These are phyloP conservation scores for Salix purpurea DNA, from an alignment of 345 rosid species.

Conservation along the genomic window DNA sequence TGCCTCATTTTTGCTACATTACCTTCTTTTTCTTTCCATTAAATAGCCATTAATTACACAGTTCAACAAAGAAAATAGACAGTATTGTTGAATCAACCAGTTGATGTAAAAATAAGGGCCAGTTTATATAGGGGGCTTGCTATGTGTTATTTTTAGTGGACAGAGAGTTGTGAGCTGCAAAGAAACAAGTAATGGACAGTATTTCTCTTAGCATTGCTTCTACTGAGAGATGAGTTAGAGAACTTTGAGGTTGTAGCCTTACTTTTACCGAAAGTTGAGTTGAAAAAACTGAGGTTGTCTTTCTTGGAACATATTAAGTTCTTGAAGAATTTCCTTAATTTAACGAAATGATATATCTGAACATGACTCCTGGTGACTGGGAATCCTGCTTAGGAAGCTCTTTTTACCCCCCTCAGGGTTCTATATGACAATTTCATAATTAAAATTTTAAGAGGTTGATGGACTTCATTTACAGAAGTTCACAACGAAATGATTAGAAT, in stretches of 20 bases:
- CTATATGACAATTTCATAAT: not conserved
- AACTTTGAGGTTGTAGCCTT: not conserved
- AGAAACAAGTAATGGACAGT: not conserved
- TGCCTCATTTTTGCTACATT: not conserved
- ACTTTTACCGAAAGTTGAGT: not conserved
- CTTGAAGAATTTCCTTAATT: not conserved
- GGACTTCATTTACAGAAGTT: not conserved
- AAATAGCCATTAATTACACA: not conserved
- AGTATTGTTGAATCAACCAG: not conserved
- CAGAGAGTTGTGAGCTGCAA: not conserved
- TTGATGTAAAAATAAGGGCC: not conserved
- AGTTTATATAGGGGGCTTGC: not conserved
- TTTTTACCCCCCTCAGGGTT: not conserved
- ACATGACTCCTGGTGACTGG: not conserved
- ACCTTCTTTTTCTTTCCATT: not conserved
- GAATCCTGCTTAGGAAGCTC: not conserved
- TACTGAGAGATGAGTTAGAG: not conserved
- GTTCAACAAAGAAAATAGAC: not conserved
- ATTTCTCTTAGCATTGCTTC: not conserved
- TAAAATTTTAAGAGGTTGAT: not conserved
- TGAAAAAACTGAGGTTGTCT: not conserved
- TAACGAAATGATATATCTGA: not conserved
- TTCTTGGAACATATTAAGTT: not conserved
- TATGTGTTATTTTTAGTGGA: not conserved
- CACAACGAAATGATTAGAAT: not conserved